Conservation (phyloP, 2,329 filamentous ascomycete genomes). For the Bisporella sp. region DNA sequence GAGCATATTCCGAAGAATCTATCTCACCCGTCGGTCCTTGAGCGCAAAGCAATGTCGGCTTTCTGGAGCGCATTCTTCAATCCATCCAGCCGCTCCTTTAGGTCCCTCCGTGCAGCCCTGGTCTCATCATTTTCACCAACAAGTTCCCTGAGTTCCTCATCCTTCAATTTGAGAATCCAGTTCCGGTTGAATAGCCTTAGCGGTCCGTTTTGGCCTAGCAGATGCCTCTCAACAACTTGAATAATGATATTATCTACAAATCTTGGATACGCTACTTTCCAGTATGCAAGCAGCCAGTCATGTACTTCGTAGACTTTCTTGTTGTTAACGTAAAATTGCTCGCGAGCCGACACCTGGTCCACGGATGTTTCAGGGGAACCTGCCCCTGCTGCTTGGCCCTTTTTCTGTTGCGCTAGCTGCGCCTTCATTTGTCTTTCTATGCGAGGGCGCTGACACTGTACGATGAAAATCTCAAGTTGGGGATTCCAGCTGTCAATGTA, state of each 20-base stretch:
- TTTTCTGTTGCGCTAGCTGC: not conserved
- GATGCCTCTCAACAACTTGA: slow-evolving; percentile 7
- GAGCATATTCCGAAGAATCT: not conserved
- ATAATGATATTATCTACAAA: slow-evolving; percentile 8
- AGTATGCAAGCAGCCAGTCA: slow-evolving; percentile 5
- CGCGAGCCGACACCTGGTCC: not conserved
- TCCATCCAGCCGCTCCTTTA: slow-evolving; percentile 3
- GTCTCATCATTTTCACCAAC: slow-evolving; percentile 5
- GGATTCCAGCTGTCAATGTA: slow-evolving; percentile 9
- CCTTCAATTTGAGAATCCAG: slow-evolving; percentile 2
- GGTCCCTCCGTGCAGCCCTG: not conserved
- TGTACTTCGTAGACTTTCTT: slow-evolving; percentile 4
- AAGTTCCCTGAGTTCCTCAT: slow-evolving; percentile 4
- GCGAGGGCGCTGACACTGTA: not conserved
- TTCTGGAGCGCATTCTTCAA: slow-evolving; percentile 5
- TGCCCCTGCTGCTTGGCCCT: not conserved
- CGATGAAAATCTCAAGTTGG: not conserved
- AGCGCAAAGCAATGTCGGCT: not conserved
- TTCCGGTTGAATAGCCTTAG: slow-evolving; percentile 3
- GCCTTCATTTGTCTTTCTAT: not conserved
- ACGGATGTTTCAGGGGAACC: not conserved
- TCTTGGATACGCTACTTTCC: slow-evolving; percentile 3
- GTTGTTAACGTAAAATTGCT: not conserved
- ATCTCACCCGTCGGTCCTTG: not conserved
- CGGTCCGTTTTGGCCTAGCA: slow-evolving; percentile 2